Evolutionary conservation across 73 alveolate genomes (phyloP), one percentile per base, ranked within the genome.

Genomic region (Paraurostyla sp.): DNA sequence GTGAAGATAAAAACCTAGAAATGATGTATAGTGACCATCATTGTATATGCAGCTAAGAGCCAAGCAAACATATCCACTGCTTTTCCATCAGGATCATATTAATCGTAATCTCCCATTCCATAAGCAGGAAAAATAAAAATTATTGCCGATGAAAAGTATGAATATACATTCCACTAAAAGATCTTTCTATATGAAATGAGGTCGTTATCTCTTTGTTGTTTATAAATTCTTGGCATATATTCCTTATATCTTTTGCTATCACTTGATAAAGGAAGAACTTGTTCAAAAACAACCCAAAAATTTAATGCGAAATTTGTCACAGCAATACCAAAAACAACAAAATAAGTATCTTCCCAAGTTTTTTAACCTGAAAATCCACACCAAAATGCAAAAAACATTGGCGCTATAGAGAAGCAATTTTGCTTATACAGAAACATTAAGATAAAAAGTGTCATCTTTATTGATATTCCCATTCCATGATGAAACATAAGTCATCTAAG

Each of bases 291-390:
- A 41, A 22, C 9, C 59, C 62, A 69, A 11, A 43, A 7, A n/a
- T 11, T 6, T 22, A 69, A 18, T 7, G 84, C 41, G 11, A 43
- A 3, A 6, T 11, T 9, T 2, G 84, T 36, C 2, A 69, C 62
- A 43, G 40, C 65, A 3, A 69, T 18, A 36, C 54, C 84, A 43
- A 41, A 43, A 7, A 43, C 35, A 25, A 43, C 84, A 69, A 41
- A 69, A 41, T 41, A 69, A 4, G 40, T 6, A 69, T 69, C 84
- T 41, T 69, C 62, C 84, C 84, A 69, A 32, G 84, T 36, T 41
- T 69, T 36, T 62, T 91, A 58, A 9, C 97, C 99, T 71, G 96
- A 87, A 54, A 56, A 93, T 29, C 97, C 97, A 76, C 83, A 69
- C 54, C 56, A 88, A 56, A 95, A 92, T 51, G 88, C 84, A 51